A percentile compares a stretch with the other conserved stretches of the same genome.
phyloP scores from a whole-genome alignment of 495 filamentous ascomycete species.

The Neurospora tetraspora region DNA sequence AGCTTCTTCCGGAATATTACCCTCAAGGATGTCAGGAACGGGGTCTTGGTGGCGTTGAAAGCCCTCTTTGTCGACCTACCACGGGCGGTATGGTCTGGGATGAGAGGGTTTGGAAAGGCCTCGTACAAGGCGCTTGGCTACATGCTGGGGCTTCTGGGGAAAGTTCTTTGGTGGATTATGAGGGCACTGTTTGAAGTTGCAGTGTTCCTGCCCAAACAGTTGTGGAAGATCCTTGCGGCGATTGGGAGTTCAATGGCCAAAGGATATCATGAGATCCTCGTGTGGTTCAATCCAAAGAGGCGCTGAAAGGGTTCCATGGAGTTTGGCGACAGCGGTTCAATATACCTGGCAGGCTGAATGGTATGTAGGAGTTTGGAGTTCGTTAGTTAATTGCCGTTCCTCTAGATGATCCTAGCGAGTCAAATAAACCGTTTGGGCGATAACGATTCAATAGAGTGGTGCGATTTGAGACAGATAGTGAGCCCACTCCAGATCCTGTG shows the following conservation, averaged over 20 bases:
- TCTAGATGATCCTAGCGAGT: background rate
- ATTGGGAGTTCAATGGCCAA: conserved; percentile 23
- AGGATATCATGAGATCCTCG: conserved; percentile 28
- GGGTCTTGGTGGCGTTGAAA: conserved; percentile 17
- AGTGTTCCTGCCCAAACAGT: conserved; percentile 25
- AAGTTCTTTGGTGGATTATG: conserved; percentile 18
- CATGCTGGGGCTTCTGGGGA: conserved; percentile 22
- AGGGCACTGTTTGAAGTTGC: conserved; percentile 17
- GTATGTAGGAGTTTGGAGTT: background rate
- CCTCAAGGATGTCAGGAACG: conserved; percentile 29
- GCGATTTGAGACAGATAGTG: background rate
- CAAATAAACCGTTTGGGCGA: background rate
- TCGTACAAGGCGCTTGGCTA: conserved; percentile 14
- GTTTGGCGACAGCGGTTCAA: background rate
- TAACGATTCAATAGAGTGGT: background rate
- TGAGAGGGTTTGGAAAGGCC: conserved; percentile 15
- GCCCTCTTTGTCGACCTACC: conserved; percentile 27
- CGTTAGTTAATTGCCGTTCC: background rate
- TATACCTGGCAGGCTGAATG: background rate
- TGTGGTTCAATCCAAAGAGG: conserved; percentile 32
- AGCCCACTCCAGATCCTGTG: background rate
- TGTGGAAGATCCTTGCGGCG: conserved; percentile 20
- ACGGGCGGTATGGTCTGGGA: conserved; percentile 14
- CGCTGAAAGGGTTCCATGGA: background rate
- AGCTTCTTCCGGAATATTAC: conserved; percentile 29